Evolutionary conservation across 495 filamentous ascomycete species (phyloP).

Genomic region (Hypoxylon intermedium): DNA sequence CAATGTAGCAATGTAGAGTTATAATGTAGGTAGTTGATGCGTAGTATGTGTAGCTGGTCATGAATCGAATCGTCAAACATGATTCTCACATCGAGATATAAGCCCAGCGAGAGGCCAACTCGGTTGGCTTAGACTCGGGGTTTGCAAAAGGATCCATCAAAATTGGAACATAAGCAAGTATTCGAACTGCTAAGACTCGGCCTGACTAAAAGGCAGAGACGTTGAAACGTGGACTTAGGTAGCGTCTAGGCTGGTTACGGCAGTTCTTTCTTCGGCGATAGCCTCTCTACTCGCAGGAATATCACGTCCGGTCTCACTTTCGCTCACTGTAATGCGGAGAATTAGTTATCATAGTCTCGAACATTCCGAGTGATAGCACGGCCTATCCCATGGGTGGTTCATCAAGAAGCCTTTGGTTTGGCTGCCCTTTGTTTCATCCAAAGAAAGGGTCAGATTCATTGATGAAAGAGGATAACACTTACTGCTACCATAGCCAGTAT

Average conservation of each 20-base stretch:
- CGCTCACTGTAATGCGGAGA: constrained; percentile 22
- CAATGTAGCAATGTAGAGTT: constrained; percentile 1
- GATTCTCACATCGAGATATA: constrained; percentile 4
- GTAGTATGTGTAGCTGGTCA: constrained; percentile 18
- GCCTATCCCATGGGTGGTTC: neutral
- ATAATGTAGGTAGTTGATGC: constrained; percentile 1
- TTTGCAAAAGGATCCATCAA: neutral
- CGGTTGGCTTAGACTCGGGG: neutral
- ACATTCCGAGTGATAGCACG: constrained; percentile 4
- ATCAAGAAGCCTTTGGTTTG: too few species aligned
- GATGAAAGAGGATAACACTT: constrained; percentile 11
- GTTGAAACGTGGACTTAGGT: constrained; percentile 10
- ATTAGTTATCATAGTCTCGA: constrained; percentile 1
- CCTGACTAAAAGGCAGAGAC: neutral
- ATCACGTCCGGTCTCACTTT: constrained; percentile 27
- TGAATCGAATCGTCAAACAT: constrained; percentile 27
- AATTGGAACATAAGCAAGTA: constrained; percentile 1
- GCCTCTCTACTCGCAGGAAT: constrained; percentile 39
- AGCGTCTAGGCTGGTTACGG: neutral
- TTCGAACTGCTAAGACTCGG: neutral
- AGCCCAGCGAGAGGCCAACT: neutral
- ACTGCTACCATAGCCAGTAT: constrained; percentile 62
- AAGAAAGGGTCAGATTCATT: neutral
- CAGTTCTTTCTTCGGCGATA: neutral
- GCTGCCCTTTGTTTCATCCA: neutral